These are phyloP conservation scores for Arabidopsis arenosa DNA, from an alignment of 345 rosid species.

Conservation along the genomic window DNA sequence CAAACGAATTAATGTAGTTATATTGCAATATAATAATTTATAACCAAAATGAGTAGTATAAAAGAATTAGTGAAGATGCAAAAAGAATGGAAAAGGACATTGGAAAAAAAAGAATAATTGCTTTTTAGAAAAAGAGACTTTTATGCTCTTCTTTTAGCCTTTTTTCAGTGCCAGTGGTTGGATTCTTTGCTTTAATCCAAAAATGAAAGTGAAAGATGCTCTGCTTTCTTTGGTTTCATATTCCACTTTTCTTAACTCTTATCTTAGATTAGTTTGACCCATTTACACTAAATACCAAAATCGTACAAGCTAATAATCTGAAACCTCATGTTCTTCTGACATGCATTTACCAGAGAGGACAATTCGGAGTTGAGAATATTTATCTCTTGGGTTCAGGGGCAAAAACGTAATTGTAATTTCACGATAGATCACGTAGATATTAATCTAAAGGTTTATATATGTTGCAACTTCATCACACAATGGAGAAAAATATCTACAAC, in stretches of 20 bases:
- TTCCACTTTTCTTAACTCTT: constrained; percentile 20
- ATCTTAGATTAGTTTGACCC: constrained; percentile 13
- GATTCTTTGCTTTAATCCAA: constrained; percentile 37
- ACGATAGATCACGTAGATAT: constrained; percentile 30
- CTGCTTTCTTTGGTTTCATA: constrained; percentile 19
- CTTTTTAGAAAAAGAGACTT: constrained; percentile 25
- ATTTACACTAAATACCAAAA: constrained; percentile 11
- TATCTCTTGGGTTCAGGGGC: constrained; percentile 26
- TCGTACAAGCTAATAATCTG: constrained; percentile 2
- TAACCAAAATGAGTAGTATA: neutral
- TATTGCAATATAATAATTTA: neutral
- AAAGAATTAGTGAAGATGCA: constrained; percentile 18
- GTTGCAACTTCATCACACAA: constrained; percentile 40
- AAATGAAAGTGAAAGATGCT: constrained; percentile 44
- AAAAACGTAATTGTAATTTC: constrained; percentile 26
- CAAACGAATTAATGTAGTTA: neutral
- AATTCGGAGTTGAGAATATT: neutral
- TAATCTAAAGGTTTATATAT: constrained; percentile 35
- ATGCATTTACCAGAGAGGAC: constrained; percentile 4
- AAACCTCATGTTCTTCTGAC: constrained; percentile 11
- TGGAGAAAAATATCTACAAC: constrained; percentile 38
- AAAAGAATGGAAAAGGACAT: constrained; percentile 24
- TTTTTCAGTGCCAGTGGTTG: constrained; percentile 36
- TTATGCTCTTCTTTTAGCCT: constrained; percentile 35
- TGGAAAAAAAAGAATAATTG: constrained; percentile 28